A percentile compares a stretch with the other conserved stretches of the same genome.
Conservation (phyloP, 345 rosid genomes). For the Nephelium lappaceum region DNA sequence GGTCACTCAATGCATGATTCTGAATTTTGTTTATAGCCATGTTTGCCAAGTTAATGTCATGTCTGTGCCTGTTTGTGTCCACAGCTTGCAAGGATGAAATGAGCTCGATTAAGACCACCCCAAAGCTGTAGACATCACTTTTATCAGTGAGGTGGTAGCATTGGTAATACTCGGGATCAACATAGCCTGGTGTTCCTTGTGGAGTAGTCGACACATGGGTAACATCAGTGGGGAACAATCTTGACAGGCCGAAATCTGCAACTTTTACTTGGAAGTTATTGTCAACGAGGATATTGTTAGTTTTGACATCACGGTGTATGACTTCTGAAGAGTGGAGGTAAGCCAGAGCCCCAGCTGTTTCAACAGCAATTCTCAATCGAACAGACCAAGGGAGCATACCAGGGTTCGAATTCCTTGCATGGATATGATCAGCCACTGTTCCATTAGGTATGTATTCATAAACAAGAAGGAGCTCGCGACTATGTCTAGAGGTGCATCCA, state of each 20-base stretch:
- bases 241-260: conserved; percentile 84
- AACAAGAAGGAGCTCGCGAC: conserved; percentile 76
- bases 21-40: conserved; percentile 76
- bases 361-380: too few relatives aligned
- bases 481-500: conserved; percentile 75
- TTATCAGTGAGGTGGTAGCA: conserved; percentile 75
- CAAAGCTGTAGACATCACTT: conserved; percentile 28
- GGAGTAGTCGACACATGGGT: conserved; percentile 89
- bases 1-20: conserved; percentile 57
- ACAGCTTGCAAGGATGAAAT: conserved; percentile 69
- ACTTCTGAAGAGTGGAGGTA: conserved; percentile 64
- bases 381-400: too few relatives aligned
- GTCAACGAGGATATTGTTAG: conserved; percentile 24
- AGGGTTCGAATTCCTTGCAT: too few relatives aligned
- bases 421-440: too few relatives aligned
- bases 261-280: conserved; percentile 62
- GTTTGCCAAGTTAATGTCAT: conserved; percentile 66
- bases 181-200: conserved; percentile 91
- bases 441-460: conserved; percentile 32
- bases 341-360: conserved; percentile 74
- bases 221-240: conserved; percentile 66
- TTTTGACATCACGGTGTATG: conserved; percentile 83
- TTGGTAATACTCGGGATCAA: conserved; percentile 79
- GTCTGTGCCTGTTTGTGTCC: conserved; percentile 59
- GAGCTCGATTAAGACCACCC: conserved; percentile 77